Percentiles rank a stretch among this genome's conserved stretches.
Conservation (phyloP, 2,329 filamentous ascomycete species). For the Nothophoma quercina region DNA sequence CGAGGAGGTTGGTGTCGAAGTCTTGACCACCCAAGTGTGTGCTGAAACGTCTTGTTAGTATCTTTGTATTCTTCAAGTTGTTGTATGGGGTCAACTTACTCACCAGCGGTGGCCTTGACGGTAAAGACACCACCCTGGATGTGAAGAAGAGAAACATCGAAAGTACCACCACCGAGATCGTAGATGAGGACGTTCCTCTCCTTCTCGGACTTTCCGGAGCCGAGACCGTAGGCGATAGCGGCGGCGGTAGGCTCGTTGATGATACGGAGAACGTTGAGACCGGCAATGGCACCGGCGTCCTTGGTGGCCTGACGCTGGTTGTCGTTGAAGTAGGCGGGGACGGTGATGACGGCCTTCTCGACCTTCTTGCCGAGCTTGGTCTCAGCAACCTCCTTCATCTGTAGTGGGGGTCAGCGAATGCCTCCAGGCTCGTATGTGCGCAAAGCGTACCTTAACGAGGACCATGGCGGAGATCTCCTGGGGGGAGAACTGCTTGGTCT, state of each 20-base stretch:
- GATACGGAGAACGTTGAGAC: conserved; percentile 98
- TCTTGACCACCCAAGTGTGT: conserved; percentile 96
- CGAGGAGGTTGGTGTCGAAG: conserved; percentile 94
- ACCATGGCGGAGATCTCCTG: conserved; percentile 99
- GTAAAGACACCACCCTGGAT: conserved; percentile 99
- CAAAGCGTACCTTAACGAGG: conserved; percentile 79
- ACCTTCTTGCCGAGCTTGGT: conserved; percentile 98
- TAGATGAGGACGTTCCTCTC: conserved; percentile 99
- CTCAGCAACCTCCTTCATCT: conserved; percentile 99
- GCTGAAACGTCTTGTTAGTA: not conserved
- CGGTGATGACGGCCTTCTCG: conserved; percentile 98
- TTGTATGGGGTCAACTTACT: conserved; percentile 54
- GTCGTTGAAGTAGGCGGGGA: conserved; percentile 99
- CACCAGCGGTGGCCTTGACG: conserved; percentile 97
- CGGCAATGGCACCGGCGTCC: conserved; percentile 96
- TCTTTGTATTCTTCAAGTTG: not conserved
- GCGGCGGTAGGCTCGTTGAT: conserved; percentile 99
- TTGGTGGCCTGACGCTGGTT: conserved; percentile 99
- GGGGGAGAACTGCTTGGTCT: conserved; percentile 94
- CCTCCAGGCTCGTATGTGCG: not conserved
- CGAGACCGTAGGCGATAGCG: conserved; percentile 97
- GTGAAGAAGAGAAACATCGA: conserved; percentile 99
- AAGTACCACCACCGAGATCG: conserved; percentile 99
- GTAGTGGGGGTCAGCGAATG: conserved; percentile 34
- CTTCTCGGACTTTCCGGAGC: conserved; percentile 92